phyloP scores from a whole-genome alignment of 768 basidiomycete species.

The Tricholoma hemisulphureum region DNA sequence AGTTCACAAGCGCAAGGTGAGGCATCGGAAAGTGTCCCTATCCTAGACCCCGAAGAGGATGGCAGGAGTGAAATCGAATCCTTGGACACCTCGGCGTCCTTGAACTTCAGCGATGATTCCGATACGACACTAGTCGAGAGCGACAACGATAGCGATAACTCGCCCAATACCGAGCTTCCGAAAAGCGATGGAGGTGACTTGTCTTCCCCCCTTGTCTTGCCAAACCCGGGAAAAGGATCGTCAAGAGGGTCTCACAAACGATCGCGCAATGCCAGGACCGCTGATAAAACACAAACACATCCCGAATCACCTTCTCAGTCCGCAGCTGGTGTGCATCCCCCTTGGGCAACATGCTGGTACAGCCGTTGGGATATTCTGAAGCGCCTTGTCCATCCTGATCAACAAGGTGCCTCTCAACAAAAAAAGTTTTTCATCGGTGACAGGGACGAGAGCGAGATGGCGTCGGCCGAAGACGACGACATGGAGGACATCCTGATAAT shows the following conservation, averaged over 20 bases:
- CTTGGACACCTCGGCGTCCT: constrained; percentile 33
- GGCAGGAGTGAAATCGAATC: constrained; percentile 32
- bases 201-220: not conserved
- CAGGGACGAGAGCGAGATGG: constrained; percentile 17
- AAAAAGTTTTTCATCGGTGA: constrained; percentile 21
- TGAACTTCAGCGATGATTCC: constrained; percentile 47
- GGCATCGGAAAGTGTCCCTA: constrained; percentile 11
- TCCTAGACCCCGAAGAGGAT: constrained; percentile 16
- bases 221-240: not conserved
- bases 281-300: constrained; percentile 4
- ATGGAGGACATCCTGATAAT: constrained; percentile 16
- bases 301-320: constrained; percentile 8
- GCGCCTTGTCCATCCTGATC: constrained; percentile 34
- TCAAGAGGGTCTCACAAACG: not conserved
- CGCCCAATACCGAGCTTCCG: constrained; percentile 1
- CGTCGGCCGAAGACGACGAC: constrained; percentile 9
- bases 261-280: not conserved
- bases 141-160: constrained; percentile 37
- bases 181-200: not conserved
- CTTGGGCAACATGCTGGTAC: constrained; percentile 52
- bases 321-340: constrained; percentile 8
- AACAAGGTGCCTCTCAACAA: constrained; percentile 10
- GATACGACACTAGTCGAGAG: constrained; percentile 58
- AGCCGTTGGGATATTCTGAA: constrained; percentile 53
- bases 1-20: constrained; percentile 5